Evolutionary conservation across 345 rosid genomes (phyloP).

Genomic region (Lumnitzera racemosa): DNA sequence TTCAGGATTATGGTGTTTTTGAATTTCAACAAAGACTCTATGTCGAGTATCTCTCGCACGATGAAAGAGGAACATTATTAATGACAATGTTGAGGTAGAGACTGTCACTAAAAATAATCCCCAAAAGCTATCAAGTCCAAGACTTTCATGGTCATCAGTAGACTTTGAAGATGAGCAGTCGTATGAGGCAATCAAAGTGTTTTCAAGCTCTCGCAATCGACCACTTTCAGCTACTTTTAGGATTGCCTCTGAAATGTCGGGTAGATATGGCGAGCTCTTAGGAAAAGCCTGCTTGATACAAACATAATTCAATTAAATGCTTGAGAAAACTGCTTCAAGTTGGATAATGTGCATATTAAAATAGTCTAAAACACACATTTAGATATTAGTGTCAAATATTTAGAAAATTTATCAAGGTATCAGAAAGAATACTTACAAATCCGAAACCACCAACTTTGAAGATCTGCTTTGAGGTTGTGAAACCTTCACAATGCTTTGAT

Average conservation of each 20-base stretch:
- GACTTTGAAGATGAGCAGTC: constrained; percentile 6
- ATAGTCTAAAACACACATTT: too few relatives aligned
- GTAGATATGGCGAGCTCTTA: constrained; percentile 10
- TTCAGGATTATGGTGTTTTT: neutral
- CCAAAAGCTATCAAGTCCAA: constrained; percentile 7
- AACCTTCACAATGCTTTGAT: constrained; percentile 16
- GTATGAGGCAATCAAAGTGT: constrained; percentile 4
- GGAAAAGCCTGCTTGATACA: constrained; percentile 10
- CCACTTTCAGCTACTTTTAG: constrained; percentile 15
- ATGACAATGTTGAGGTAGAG: constrained; percentile 7
- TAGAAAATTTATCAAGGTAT: neutral
- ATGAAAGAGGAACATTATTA: neutral
- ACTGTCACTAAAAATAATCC: constrained; percentile 10
- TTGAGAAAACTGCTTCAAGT: too few relatives aligned
- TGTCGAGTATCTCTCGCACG: neutral
- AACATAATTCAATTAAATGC: neutral
- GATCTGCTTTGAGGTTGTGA: constrained; percentile 9
- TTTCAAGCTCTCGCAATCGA: constrained; percentile 4
- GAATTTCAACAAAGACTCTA: neutral
- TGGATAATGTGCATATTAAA: too few relatives aligned
- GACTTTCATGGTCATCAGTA: constrained; percentile 2
- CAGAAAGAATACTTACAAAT: constrained; percentile 12
- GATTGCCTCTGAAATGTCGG: constrained; percentile 22
- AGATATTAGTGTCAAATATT: neutral
- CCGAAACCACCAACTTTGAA: constrained; percentile 20